phyloP scores from a whole-genome alignment of 108 stramenopile species.

The Skeletonema costatum region DNA sequence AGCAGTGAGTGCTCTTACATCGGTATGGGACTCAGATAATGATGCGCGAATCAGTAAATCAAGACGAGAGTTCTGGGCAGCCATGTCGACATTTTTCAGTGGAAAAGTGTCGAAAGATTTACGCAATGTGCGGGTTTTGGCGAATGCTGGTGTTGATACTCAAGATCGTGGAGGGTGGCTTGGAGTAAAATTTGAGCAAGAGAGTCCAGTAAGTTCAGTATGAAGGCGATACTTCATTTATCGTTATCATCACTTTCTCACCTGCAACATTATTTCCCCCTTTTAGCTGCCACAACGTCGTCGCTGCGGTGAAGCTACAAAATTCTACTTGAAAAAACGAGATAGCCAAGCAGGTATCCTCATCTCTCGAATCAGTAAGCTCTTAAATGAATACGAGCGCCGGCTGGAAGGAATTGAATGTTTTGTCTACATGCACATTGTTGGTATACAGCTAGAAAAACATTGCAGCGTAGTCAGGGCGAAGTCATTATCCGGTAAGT shows the following conservation, averaged over 20 bases:
- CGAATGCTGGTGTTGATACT: slow-evolving; percentile 47
- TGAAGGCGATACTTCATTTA: neutral
- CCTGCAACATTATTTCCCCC: neutral
- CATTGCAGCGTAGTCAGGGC: slow-evolving; percentile 70
- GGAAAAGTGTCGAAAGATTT: slow-evolving; percentile 28
- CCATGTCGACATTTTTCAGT: slow-evolving; percentile 54
- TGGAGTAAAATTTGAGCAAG: slow-evolving; percentile 20
- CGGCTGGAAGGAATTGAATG: slow-evolving; percentile 82
- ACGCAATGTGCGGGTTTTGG: slow-evolving; percentile 19
- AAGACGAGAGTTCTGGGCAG: slow-evolving; percentile 53
- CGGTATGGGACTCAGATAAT: slow-evolving; percentile 17
- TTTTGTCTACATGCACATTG: slow-evolving; percentile 89
- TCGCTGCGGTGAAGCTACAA: slow-evolving; percentile 37
- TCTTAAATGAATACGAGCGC: slow-evolving; percentile 65
- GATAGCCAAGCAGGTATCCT: slow-evolving; percentile 45
- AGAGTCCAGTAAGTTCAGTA: slow-evolving; percentile 10
- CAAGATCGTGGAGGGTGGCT: slow-evolving; percentile 61
- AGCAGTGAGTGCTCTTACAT: slow-evolving; percentile 56
- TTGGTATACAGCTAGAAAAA: slow-evolving; percentile 83
- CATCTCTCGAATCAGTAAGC: slow-evolving; percentile 44
- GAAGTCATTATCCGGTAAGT: slow-evolving; percentile 62
- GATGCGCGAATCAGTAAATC: slow-evolving; percentile 28
- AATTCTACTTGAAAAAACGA: slow-evolving; percentile 41
- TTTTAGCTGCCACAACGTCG: slow-evolving; percentile 18
- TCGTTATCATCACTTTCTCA: neutral